Evolutionary conservation across 805 yeast species (phyloP).

Genomic region (Saturnispora besseyi): DNA sequence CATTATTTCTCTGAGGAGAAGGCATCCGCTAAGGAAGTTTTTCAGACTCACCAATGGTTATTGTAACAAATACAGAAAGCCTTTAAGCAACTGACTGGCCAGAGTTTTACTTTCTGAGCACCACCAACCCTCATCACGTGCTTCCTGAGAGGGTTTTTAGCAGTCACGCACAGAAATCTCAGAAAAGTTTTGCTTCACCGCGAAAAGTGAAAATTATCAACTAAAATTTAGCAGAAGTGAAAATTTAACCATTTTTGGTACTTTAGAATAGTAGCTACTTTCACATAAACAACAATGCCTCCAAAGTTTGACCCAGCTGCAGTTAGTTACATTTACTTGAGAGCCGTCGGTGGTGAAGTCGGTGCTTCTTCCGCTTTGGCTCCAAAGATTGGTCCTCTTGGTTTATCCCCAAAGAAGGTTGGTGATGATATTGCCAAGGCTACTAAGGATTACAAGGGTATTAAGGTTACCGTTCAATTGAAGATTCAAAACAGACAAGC

Average conservation of each 20-base stretch:
- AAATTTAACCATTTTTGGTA: neutral
- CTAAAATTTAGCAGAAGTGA: neutral
- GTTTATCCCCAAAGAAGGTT: conserved; percentile 99
- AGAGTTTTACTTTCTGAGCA: neutral
- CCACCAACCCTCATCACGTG: conserved; percentile 1
- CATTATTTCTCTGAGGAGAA: conserved; percentile 22
- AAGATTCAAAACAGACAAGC: conserved; percentile 99
- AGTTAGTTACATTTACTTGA: conserved; percentile 96
- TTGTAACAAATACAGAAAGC: neutral
- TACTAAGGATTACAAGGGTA: conserved; percentile 98
- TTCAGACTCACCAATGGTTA: conserved; percentile 40
- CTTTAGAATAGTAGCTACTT: neutral
- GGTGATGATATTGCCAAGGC: conserved; percentile 99
- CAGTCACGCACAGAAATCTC: neutral
- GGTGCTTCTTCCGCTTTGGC: conserved; percentile 99
- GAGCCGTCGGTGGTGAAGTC: conserved; percentile 99
- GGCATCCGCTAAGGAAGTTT: conserved; percentile 48
- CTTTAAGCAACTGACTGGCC: neutral
- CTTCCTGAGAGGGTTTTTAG: neutral
- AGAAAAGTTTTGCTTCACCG: neutral
- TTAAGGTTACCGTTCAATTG: conserved; percentile 96
- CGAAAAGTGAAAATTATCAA: neutral
- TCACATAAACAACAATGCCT: conserved; percentile 54
- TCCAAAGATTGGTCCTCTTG: conserved; percentile 99
- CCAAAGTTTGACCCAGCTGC: conserved; percentile 98